A percentile compares a stretch with the other conserved stretches of the same genome.
Conservation (phyloP, 2,329 filamentous ascomycete genomes). For the Colletotrichum zoysiae region DNA sequence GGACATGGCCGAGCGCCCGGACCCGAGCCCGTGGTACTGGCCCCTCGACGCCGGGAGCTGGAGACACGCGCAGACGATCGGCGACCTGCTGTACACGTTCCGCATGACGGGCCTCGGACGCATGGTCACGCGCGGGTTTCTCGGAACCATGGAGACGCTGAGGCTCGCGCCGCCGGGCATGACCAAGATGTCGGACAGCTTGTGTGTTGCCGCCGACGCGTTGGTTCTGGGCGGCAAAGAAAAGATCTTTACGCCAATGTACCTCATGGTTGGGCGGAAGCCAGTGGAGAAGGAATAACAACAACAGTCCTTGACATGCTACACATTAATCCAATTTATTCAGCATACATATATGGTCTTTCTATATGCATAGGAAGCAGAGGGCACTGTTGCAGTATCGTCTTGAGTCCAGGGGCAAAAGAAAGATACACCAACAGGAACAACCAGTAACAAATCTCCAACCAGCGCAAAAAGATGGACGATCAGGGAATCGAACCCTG, state of each 20-base stretch:
- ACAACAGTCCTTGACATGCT: not conserved
- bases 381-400: not conserved
- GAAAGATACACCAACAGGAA: not conserved
- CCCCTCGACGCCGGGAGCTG: constrained; percentile 80
- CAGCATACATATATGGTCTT: not conserved
- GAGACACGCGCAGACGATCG: constrained; percentile 79
- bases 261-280: constrained; percentile 90
- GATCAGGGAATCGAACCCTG: constrained; percentile 40
- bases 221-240: constrained; percentile 84
- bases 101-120: constrained; percentile 88
- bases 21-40: constrained; percentile 90
- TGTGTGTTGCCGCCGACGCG: constrained; percentile 81
- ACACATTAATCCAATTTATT: no score
- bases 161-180: constrained; percentile 81
- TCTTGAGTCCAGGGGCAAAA: no score
- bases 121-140: constrained; percentile 76
- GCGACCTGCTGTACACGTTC: constrained; percentile 81
- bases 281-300: constrained; percentile 57
- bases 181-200: constrained; percentile 87
- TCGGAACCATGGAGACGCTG: constrained; percentile 78
- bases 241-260: constrained; percentile 96
- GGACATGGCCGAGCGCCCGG: constrained; percentile 83
- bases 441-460: not conserved
- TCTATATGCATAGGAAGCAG: not conserved
- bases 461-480: constrained; percentile 17